A percentile compares a stretch with the other conserved stretches of the same genome.
These are phyloP conservation scores for Parmelia sp. DNA, from an alignment of 495 filamentous ascomycete species.

Conservation along the genomic window DNA sequence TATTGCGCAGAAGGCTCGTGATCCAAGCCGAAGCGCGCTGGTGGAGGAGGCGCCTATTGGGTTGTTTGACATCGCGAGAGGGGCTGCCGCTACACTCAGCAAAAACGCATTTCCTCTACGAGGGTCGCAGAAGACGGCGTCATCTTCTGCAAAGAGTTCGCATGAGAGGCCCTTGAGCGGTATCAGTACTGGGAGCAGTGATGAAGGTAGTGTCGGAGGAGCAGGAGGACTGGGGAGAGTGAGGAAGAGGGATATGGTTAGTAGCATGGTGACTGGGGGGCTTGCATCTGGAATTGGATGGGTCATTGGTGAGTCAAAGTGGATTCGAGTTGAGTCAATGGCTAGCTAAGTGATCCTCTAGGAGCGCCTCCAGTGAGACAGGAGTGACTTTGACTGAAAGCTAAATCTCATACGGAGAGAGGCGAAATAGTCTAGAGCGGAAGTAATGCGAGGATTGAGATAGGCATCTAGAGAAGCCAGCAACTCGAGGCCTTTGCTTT, in stretches of 20 bases:
- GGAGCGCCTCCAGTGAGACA: constrained; percentile 18
- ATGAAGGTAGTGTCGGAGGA: constrained; percentile 31
- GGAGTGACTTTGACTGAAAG: neutral
- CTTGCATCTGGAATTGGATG: constrained; percentile 80
- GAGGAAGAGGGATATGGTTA: constrained; percentile 75
- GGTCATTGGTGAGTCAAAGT: constrained; percentile 58
- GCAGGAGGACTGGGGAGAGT: constrained; percentile 44
- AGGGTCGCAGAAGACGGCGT: neutral
- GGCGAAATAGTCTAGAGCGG: neutral
- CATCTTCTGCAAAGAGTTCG: neutral
- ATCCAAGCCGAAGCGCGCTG: constrained; percentile 31
- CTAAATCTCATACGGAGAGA: neutral
- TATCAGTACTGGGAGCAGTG: constrained; percentile 25
- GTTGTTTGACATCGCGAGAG: constrained; percentile 84
- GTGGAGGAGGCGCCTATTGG: constrained; percentile 84
- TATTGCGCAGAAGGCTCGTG: constrained; percentile 37
- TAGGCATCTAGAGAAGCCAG: neutral
- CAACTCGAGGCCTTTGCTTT: neutral
- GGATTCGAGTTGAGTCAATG: neutral
- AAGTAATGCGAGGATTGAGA: neutral
- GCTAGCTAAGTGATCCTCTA: constrained; percentile 3
- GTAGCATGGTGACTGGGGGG: constrained; percentile 63
- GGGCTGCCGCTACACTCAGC: constrained; percentile 67
- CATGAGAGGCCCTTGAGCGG: constrained; percentile 19
- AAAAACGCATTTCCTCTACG: constrained; percentile 55